Evolutionary conservation across 1,284 basidiomycete species (phyloP).

Genomic region (Austroboletus niveus): DNA sequence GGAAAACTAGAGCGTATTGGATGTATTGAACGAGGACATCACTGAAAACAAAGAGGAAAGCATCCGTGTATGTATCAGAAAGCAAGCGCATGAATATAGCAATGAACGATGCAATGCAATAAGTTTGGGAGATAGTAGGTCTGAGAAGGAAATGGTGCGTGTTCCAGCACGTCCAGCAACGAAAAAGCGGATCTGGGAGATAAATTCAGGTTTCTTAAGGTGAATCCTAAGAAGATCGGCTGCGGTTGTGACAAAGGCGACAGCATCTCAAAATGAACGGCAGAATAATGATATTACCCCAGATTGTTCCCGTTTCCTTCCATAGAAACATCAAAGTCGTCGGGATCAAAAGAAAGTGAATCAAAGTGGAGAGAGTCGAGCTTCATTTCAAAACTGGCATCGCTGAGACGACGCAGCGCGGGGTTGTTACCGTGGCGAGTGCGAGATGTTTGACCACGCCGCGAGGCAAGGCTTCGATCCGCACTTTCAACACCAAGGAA

Average conservation of each 20-base stretch:
- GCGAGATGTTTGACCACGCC: slow-evolving; percentile 5
- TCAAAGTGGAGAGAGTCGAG: slow-evolving; percentile 72
- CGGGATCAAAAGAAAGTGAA: slow-evolving; percentile 59
- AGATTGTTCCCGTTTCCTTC: slow-evolving; percentile 6
- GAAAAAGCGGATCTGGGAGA: background rate
- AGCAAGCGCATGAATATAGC: slow-evolving; percentile 10
- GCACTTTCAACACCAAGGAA: slow-evolving; percentile 19
- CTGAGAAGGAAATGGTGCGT: background rate
- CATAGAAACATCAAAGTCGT: slow-evolving; percentile 42
- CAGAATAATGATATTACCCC: slow-evolving; percentile 13
- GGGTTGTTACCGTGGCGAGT: background rate
- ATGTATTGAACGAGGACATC: slow-evolving; percentile 5
- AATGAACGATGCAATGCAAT: background rate
- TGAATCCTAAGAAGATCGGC: slow-evolving; percentile 1
- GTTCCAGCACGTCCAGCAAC: slow-evolving; percentile 1
- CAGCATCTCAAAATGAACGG: background rate
- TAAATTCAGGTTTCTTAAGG: slow-evolving; percentile 7
- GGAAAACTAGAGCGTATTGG: slow-evolving; percentile 3
- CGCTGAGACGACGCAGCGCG: slow-evolving; percentile 17
- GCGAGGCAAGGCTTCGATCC: slow-evolving; percentile 9
- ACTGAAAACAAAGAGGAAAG: slow-evolving; percentile 13
- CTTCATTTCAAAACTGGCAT: slow-evolving; percentile 56
- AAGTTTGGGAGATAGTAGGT: background rate
- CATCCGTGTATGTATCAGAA: slow-evolving; percentile 15
- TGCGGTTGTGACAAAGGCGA: slow-evolving; percentile 1